Percentiles rank a stretch among this genome's conserved stretches.
phyloP scores from a whole-genome alignment of 1,284 basidiomycete genomes.

The Sanghuangporus sanghuang region DNA sequence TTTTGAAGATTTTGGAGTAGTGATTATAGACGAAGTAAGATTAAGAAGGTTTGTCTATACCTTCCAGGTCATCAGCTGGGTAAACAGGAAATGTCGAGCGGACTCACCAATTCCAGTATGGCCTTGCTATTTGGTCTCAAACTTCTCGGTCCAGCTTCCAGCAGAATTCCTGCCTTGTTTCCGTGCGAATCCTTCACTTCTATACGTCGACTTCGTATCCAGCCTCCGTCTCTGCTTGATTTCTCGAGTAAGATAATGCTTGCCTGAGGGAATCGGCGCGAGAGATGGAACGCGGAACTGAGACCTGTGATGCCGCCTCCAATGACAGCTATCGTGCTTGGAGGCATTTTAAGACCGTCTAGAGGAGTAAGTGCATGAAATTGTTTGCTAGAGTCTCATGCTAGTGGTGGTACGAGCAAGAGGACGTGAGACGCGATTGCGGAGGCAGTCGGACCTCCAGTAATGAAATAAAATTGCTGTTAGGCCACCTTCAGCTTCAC shows the following conservation, averaged over 20 bases:
- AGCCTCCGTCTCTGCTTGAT: constrained; percentile 69
- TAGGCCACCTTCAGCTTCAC: no score
- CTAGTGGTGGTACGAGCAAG: background rate
- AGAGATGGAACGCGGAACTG: constrained; percentile 74
- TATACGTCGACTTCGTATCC: constrained; percentile 69
- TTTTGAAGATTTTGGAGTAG: constrained; percentile 57
- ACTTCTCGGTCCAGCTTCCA: constrained; percentile 84
- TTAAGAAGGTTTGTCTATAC: constrained; percentile 70
- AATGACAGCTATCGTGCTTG: constrained; percentile 56
- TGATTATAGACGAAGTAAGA: constrained; percentile 54
- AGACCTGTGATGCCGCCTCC: constrained; percentile 84
- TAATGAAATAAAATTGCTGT: no score
- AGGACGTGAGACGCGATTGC: background rate
- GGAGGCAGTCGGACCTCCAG: background rate
- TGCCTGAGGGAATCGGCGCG: constrained; percentile 55
- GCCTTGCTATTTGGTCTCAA: constrained; percentile 69
- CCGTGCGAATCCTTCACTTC: constrained; percentile 35
- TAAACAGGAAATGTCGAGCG: background rate
- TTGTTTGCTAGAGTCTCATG: background rate
- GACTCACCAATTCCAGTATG: constrained; percentile 76
- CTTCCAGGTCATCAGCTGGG: constrained; percentile 14
- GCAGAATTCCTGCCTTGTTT: constrained; percentile 39
- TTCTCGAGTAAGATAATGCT: constrained; percentile 70
- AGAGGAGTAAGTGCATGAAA: background rate
- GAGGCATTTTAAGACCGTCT: constrained; percentile 19